Conservation (phyloP, 2,329 filamentous ascomycete genomes). For the Hypocreales sp. region DNA sequence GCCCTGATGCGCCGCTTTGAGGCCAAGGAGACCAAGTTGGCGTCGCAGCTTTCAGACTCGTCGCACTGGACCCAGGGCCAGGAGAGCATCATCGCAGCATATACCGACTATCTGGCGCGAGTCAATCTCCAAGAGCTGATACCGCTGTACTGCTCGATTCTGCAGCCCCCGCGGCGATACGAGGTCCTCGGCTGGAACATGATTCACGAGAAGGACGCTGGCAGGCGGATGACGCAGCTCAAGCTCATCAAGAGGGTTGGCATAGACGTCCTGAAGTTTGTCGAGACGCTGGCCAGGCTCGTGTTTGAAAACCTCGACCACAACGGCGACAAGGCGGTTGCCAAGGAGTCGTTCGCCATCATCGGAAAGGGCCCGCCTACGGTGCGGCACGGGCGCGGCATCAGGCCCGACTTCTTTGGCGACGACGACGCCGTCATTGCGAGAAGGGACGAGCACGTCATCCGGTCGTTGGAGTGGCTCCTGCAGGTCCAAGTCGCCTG, state of each 20-base stretch:
- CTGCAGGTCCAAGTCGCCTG: slow-evolving; percentile 58
- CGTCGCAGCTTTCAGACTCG: slow-evolving; percentile 3
- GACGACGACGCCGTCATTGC: slow-evolving; percentile 38
- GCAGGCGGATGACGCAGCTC: slow-evolving; percentile 53
- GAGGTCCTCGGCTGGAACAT: slow-evolving; percentile 63
- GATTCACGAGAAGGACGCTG: slow-evolving; percentile 51
- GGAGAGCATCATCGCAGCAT: slow-evolving; percentile 66
- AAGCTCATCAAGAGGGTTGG: slow-evolving; percentile 59
- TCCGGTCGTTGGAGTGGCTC: slow-evolving; percentile 76
- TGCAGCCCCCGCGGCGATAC: slow-evolving; percentile 49
- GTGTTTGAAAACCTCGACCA: slow-evolving; percentile 32
- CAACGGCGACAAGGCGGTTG: slow-evolving; percentile 14
- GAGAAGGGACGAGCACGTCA: slow-evolving; percentile 52
- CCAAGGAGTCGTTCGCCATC: slow-evolving; percentile 32
- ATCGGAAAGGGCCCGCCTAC: slow-evolving; percentile 22
- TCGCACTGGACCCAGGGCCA: slow-evolving; percentile 27
- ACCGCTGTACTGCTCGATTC: slow-evolving; percentile 73
- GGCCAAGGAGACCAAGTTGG: slow-evolving; percentile 6
- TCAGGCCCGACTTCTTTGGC: slow-evolving; percentile 57
- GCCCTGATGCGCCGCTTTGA: slow-evolving; percentile 49
- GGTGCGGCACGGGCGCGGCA: slow-evolving; percentile 37
- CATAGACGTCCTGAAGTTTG: slow-evolving; percentile 57
- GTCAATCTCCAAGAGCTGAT: slow-evolving; percentile 62
- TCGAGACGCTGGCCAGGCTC: slow-evolving; percentile 49
- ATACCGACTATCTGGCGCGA: slow-evolving; percentile 64